A percentile compares a stretch with the other conserved stretches of the same genome.
Evolutionary conservation across 805 yeast genomes (phyloP).

Genomic region (Kazachstania kunashirensis): DNA sequence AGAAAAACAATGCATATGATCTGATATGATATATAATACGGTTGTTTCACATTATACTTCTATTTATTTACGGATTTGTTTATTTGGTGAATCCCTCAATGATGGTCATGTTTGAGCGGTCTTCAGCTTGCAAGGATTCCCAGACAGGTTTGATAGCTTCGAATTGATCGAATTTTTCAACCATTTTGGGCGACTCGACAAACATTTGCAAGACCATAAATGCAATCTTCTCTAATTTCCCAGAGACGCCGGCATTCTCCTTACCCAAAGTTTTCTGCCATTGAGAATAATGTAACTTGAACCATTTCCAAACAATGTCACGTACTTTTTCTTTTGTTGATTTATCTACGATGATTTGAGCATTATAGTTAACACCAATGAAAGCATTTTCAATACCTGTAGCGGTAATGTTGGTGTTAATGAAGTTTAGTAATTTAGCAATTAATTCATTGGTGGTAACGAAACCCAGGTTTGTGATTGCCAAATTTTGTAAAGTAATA

Average conservation of each 20-base stretch:
- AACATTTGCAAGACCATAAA: slow-evolving; percentile 24
- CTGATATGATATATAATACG: too few species aligned
- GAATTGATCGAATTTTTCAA: neutral
- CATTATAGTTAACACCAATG: slow-evolving; percentile 41
- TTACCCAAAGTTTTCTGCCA: slow-evolving; percentile 38
- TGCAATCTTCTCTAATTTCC: slow-evolving; percentile 27
- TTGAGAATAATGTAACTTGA: slow-evolving; percentile 38
- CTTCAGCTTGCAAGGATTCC: neutral
- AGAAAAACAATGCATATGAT: too few species aligned
- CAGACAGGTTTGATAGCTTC: slow-evolving; percentile 2
- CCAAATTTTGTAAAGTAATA: slow-evolving; percentile 38
- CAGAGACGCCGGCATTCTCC: slow-evolving; percentile 34
- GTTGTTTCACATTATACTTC: too few species aligned
- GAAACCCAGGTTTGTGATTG: slow-evolving; percentile 43
- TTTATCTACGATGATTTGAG: slow-evolving; percentile 7
- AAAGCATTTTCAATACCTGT: slow-evolving; percentile 46
- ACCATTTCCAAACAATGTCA: slow-evolving; percentile 36
- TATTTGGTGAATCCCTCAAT: neutral
- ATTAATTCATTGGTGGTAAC: slow-evolving; percentile 34
- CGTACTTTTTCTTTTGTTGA: slow-evolving; percentile 7
- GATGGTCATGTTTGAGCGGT: neutral
- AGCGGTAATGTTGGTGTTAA: slow-evolving; percentile 43
- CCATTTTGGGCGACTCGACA: neutral
- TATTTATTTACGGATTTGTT: too few species aligned
- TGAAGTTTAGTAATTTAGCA: slow-evolving; percentile 46